Evolutionary conservation across 352 stramenopile species (phyloP).

Genomic region (Globisporangium spinosum): DNA sequence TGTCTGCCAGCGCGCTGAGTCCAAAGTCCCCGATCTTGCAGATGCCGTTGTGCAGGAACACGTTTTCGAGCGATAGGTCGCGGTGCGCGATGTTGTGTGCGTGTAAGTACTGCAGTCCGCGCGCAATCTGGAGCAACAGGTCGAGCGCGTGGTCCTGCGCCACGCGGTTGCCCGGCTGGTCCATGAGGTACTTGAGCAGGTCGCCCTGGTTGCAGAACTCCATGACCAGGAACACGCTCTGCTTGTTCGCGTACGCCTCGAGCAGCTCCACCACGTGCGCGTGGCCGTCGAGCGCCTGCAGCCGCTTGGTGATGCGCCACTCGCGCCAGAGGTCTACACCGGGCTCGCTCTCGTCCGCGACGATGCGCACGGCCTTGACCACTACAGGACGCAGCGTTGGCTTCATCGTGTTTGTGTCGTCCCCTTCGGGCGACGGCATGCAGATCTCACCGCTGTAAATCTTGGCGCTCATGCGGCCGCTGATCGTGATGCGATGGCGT

Average conservation of each 20-base stretch:
- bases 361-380: conserved; percentile 19
- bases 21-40: conserved; percentile 62
- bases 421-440: not conserved
- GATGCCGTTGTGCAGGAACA: conserved; percentile 38
- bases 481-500: conserved; percentile 19
- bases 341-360: not conserved
- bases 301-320: conserved; percentile 19
- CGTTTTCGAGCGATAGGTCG: conserved; percentile 65
- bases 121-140: conserved; percentile 15
- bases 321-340: conserved; percentile 17
- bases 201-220: conserved; percentile 18
- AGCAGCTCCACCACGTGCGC: conserved; percentile 13
- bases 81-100: conserved; percentile 34
- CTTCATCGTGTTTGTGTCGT: not conserved
- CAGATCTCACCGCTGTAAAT: conserved; percentile 18
- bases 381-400: conserved; percentile 4
- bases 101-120: conserved; percentile 18
- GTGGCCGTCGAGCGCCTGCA: conserved; percentile 16
- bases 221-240: conserved; percentile 18
- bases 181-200: conserved; percentile 14
- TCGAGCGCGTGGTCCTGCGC: conserved; percentile 1
- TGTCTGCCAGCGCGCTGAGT: conserved; percentile 27
- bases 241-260: conserved; percentile 14
- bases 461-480: conserved; percentile 21
- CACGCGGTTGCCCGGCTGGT: conserved; percentile 3